phyloP scores from a whole-genome alignment of 371 early-diverging fungal genomes.

The Lichtheimia ornata region DNA sequence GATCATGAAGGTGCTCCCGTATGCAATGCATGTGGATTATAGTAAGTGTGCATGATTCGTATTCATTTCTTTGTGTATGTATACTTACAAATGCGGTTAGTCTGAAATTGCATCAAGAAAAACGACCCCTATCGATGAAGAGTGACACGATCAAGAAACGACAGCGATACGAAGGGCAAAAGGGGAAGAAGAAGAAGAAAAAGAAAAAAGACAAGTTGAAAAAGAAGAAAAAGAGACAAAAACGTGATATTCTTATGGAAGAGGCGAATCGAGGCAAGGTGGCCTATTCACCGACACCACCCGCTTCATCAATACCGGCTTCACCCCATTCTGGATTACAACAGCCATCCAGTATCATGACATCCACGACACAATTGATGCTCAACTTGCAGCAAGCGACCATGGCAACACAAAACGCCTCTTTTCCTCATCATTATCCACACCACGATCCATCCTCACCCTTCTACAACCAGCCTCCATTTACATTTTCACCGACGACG shows the following conservation, averaged over 20 bases:
- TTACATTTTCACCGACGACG: conserved; percentile 1
- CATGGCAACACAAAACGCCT: neutral
- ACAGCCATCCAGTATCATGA: conserved; percentile 7
- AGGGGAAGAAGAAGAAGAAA: conserved; percentile 17
- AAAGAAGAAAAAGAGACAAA: conserved; percentile 14
- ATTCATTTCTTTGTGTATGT: conserved; percentile 14
- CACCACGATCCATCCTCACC: neutral
- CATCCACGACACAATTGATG: conserved; percentile 14
- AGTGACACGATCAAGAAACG: conserved; percentile 85
- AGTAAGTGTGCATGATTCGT: conserved; percentile 50
- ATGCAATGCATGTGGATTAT: conserved; percentile 98
- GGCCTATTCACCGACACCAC: conserved; percentile 12
- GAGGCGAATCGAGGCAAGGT: conserved; percentile 7
- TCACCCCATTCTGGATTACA: neutral
- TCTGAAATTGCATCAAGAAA: conserved; percentile 83
- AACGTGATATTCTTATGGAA: neutral
- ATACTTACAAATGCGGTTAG: conserved; percentile 1
- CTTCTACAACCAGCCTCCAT: conserved; percentile 2
- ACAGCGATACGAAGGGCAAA: conserved; percentile 64
- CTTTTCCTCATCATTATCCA: neutral
- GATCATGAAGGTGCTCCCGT: conserved; percentile 78
- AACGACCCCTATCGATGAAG: conserved; percentile 79
- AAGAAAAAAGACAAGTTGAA: conserved; percentile 18
- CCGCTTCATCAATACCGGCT: conserved; percentile 2
- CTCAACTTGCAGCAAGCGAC: conserved; percentile 13